Evolutionary conservation across 441 rosid genomes (phyloP), one percentile per base, ranked within the genome.

Genomic region (Pelargonium cotyledonis): DNA sequence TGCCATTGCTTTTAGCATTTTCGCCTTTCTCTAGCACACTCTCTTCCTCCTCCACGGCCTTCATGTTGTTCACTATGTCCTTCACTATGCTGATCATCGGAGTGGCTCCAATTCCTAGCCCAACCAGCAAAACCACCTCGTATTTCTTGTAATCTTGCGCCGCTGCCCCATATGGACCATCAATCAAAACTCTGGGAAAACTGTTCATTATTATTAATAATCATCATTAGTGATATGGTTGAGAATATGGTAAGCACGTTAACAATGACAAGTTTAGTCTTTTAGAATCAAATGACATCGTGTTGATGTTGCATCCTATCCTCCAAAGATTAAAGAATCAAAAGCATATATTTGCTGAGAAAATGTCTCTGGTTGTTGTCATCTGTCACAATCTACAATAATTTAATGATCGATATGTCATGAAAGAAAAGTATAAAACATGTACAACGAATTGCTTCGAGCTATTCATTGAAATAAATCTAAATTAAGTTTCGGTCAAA

Each of bases 31-130:
- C 96, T 46, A 79, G 7, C 14, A 74, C 78, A 3, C 26, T 14
- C 14, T 77, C 80, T 31, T 85, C 78, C 16, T 72, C 8, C 81
- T 84, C 76, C 62, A 65, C 72, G 53, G 81, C 83, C 75, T 71
- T 88, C 40, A 90, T 88, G 86, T 90, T 94, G 80, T 75, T 91
- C 63, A 87, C 90, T 63, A 94, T 91, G 88, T 94, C 97, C 73
- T 94, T 94, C n/a, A 94, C 82, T 10, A 94, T 91, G 69, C 99
- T 94, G 68, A 94, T 89, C 99, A 94, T 91, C 3, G 99, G 97
- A 6, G 99, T 94, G 15, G 97, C 99, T 63, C 99, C 99, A 0
- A 94, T 94, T 44, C 99, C 97, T 0, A 91, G 84, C 70, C 97
- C 99, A 9, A 94, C 97, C 0, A 94, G 88, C 6, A 94, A 77